Percentiles rank a stretch among this genome's conserved stretches.
These are phyloP conservation scores for Vitis rotundifolia DNA, from an alignment of 164 flowering plant species.

Conservation along the genomic window DNA sequence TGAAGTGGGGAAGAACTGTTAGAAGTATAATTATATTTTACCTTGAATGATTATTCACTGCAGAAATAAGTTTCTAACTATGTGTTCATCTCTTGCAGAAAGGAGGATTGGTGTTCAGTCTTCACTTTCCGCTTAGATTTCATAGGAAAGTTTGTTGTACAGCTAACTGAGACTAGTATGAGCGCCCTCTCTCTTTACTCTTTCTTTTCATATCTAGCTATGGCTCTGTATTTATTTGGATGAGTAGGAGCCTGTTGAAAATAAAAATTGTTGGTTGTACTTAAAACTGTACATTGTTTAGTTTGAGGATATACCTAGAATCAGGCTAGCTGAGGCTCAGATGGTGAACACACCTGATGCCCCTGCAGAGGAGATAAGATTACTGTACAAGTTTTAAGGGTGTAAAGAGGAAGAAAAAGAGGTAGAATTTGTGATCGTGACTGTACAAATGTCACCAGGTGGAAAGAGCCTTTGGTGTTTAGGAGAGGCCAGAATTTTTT, in stretches of 20 bases:
- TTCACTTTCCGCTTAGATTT: slow-evolving; percentile 44
- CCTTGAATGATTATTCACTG: neutral
- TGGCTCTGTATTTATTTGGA: slow-evolving; percentile 34
- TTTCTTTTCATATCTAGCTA: slow-evolving; percentile 28
- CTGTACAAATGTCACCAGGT: slow-evolving; percentile 42
- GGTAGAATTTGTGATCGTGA: slow-evolving; percentile 50
- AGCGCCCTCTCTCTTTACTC: slow-evolving; percentile 27
- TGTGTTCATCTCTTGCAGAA: slow-evolving; percentile 48
- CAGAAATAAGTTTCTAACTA: neutral
- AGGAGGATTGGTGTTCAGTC: slow-evolving; percentile 67
- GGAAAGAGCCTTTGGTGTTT: slow-evolving; percentile 25
- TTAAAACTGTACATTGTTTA: slow-evolving; percentile 70
- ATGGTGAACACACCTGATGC: slow-evolving; percentile 49
- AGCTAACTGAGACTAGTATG: slow-evolving; percentile 80
- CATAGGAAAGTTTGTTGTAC: slow-evolving; percentile 64
- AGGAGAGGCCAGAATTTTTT: slow-evolving; percentile 27
- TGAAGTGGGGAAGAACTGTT: neutral
- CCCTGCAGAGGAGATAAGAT: slow-evolving; percentile 51
- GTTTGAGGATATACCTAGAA: slow-evolving; percentile 69
- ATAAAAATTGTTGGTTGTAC: slow-evolving; percentile 52
- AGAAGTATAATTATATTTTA: neutral
- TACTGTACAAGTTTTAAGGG: slow-evolving; percentile 52
- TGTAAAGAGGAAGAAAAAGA: slow-evolving; percentile 50
- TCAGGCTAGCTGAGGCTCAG: slow-evolving; percentile 64
- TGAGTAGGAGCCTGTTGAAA: slow-evolving; percentile 39